Evolutionary conservation across 306 rosid genomes (phyloP).

Genomic region (Potentilla sterilis): DNA sequence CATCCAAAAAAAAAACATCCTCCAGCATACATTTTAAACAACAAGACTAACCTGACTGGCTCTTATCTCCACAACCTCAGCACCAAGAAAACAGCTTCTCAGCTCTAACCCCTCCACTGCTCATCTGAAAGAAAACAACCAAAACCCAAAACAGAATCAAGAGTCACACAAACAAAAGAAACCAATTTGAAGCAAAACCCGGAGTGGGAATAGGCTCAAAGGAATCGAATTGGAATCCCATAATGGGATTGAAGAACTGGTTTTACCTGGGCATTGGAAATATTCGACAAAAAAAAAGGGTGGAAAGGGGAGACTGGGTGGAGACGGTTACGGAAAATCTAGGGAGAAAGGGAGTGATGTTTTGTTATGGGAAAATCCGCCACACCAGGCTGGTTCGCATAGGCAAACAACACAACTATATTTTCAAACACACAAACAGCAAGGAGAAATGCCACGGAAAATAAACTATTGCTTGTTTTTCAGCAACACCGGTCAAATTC

Average conservation of each 20-base stretch:
- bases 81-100: neutral
- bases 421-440: neutral
- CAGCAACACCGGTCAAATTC: too few relatives aligned
- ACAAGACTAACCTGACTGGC: neutral
- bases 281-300: neutral
- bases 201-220: neutral
- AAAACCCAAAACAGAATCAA: neutral
- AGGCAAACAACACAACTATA: neutral
- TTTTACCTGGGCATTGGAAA: constrained; percentile 6
- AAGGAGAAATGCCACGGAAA: neutral
- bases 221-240: neutral
- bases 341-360: neutral
- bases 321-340: neutral
- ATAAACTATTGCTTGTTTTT: too few relatives aligned
- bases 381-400: neutral
- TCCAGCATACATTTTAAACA: neutral
- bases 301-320: neutral
- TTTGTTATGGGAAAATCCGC: neutral
- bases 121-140: neutral
- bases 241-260: neutral
- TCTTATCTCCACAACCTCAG: neutral
- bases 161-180: neutral
- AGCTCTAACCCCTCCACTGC: neutral
- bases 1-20: neutral
- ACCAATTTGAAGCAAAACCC: neutral